phyloP scores from a whole-genome alignment of 805 yeast genomes.

The Debaryomyces tyrocola region DNA sequence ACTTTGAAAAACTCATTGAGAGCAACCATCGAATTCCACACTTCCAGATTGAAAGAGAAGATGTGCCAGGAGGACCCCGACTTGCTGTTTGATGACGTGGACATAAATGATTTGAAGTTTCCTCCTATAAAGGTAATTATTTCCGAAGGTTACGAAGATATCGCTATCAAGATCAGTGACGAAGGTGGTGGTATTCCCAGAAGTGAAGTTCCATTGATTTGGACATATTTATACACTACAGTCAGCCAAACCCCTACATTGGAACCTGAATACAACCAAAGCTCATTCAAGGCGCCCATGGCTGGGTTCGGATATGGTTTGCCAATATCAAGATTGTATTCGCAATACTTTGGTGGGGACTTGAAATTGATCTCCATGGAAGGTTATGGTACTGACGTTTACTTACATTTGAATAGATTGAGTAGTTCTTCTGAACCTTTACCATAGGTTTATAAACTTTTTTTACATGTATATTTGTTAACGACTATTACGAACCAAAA shows the following conservation, averaged over 20 bases:
- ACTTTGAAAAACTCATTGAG: conserved; percentile 82
- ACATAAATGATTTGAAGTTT: conserved; percentile 63
- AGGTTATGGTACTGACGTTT: conserved; percentile 93
- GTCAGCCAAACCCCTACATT: conserved; percentile 70
- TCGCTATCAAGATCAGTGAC: conserved; percentile 85
- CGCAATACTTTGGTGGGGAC: conserved; percentile 90
- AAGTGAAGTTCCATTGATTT: conserved; percentile 76
- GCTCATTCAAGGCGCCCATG: conserved; percentile 83
- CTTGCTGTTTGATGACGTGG: conserved; percentile 34
- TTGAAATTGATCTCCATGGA: conserved; percentile 86
- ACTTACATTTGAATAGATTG: conserved; percentile 78
- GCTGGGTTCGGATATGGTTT: conserved; percentile 93
- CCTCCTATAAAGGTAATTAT: conserved; percentile 87
- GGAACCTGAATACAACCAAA: conserved; percentile 56
- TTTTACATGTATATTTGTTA: not conserved
- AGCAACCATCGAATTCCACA: conserved; percentile 83
- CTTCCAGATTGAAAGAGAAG: conserved; percentile 45
- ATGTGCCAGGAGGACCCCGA: conserved; percentile 44
- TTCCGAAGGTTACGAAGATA: conserved; percentile 86
- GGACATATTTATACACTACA: conserved; percentile 91
- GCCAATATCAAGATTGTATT: conserved; percentile 81
- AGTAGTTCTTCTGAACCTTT: conserved; percentile 73
- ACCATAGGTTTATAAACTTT: conserved; percentile 27
- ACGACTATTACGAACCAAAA: not conserved
- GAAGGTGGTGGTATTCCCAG: conserved; percentile 95